Conservation (phyloP, 345 rosid genomes). For the Atalantia buxifolia region DNA sequence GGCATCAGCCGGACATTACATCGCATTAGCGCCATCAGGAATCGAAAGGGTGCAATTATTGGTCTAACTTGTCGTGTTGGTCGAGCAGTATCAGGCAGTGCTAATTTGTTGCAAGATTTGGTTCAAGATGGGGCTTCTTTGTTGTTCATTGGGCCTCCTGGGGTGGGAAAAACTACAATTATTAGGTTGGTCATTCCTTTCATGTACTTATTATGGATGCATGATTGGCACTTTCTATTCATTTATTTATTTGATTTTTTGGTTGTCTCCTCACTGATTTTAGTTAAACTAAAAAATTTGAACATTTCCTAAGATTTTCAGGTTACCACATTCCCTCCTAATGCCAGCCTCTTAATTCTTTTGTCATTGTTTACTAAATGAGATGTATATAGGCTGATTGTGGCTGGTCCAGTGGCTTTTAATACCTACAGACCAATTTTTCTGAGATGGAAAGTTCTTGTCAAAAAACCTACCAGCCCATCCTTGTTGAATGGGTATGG, state of each 20-base stretch:
- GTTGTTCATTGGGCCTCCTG: slow-evolving; percentile 92
- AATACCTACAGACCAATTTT: neutral
- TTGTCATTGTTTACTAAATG: neutral
- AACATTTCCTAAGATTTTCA: neutral
- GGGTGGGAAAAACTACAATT: slow-evolving; percentile 95
- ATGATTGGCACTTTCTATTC: neutral
- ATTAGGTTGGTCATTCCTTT: slow-evolving; percentile 51
- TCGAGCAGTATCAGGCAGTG: slow-evolving; percentile 75
- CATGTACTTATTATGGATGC: slow-evolving; percentile 1
- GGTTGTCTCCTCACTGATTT: neutral
- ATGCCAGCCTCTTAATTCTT: neutral
- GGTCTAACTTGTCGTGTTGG: slow-evolving; percentile 98
- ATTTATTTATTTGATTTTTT: neutral
- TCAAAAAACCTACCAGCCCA: neutral
- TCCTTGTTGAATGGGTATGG: neutral
- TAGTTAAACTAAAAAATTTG: neutral
- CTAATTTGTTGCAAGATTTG: slow-evolving; percentile 70
- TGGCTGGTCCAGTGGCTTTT: neutral
- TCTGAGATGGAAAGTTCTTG: neutral
- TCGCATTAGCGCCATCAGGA: slow-evolving; percentile 85
- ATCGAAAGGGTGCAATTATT: slow-evolving; percentile 63
- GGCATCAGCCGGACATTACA: slow-evolving; percentile 89
- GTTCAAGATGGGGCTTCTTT: slow-evolving; percentile 76
- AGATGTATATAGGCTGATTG: neutral
- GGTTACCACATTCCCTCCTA: neutral